Percentiles rank a stretch among this genome's conserved stretches.
phyloP scores from a whole-genome alignment of 2,329 filamentous ascomycete species.

The Leptographium lundbergii region DNA sequence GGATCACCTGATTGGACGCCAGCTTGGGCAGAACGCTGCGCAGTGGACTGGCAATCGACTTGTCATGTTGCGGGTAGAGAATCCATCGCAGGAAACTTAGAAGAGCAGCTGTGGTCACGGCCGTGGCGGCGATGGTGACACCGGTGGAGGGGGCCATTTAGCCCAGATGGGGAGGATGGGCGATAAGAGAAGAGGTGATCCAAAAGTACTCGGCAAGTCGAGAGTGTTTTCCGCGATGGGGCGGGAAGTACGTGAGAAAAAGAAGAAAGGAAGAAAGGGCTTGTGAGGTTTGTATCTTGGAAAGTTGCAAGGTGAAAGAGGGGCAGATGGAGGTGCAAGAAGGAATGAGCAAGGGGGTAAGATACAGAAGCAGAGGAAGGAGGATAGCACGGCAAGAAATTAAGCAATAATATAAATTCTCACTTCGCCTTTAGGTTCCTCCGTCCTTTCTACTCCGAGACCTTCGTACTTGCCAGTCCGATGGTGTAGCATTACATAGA shows the following conservation, averaged over 20 bases:
- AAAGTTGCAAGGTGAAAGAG: neutral
- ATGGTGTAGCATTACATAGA: neutral
- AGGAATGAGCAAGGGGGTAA: neutral
- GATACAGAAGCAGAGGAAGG: neutral
- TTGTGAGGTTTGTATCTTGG: neutral
- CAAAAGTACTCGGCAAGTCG: neutral
- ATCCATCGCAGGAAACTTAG: constrained; percentile 12
- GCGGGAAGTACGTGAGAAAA: neutral
- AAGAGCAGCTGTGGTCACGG: constrained; percentile 11
- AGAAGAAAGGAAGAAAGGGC: neutral
- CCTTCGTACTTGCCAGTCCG: too few relatives aligned
- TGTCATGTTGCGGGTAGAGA: constrained; percentile 14
- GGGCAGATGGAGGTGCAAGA: neutral
- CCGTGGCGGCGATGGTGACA: constrained; percentile 11
- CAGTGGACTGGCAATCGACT: constrained; percentile 14
- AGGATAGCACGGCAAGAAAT: neutral
- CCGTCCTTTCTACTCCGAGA: too few relatives aligned
- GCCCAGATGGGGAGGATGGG: neutral
- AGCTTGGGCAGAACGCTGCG: constrained; percentile 14
- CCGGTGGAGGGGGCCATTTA: constrained; percentile 1
- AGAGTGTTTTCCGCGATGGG: neutral
- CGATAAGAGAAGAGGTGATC: neutral
- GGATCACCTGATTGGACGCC: constrained; percentile 12
- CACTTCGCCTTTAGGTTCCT: too few relatives aligned
- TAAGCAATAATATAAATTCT: neutral